phyloP scores from a whole-genome alignment of 805 yeast species.

The Wickerhamiella bombiphila region DNA sequence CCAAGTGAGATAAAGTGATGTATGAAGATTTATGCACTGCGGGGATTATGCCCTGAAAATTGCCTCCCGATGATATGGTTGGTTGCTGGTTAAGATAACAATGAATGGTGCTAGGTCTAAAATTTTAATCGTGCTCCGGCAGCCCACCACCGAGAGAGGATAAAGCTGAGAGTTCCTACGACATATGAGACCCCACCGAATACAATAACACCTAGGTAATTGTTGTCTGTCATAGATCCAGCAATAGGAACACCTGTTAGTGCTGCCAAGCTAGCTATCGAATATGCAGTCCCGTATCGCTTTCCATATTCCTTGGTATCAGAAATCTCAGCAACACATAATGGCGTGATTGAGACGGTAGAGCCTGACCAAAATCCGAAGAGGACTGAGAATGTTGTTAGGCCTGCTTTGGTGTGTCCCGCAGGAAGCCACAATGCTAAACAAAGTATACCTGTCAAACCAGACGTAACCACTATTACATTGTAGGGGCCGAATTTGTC shows the following conservation, averaged over 20 bases:
- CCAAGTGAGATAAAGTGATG: too few relatives aligned
- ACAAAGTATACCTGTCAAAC: conserved; percentile 28
- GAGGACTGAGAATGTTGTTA: conserved; percentile 38
- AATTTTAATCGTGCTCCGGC: conserved; percentile 16
- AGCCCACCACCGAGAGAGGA: conserved; percentile 19
- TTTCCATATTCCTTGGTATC: conserved; percentile 51
- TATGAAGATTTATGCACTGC: too few relatives aligned
- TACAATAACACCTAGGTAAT: conserved; percentile 22
- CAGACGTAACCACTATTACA: conserved; percentile 35
- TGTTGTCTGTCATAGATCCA: conserved; percentile 21
- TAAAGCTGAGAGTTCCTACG: conserved; percentile 17
- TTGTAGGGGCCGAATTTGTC: conserved; percentile 44
- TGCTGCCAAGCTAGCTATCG: conserved; percentile 27
- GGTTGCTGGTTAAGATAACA: too few relatives aligned
- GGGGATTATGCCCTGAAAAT: too few relatives aligned
- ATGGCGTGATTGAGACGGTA: conserved; percentile 51
- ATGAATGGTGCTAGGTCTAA: too few relatives aligned
- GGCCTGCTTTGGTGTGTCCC: conserved; percentile 28
- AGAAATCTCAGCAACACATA: conserved; percentile 50
- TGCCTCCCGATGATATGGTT: too few relatives aligned
- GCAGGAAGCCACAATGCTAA: conserved; percentile 56
- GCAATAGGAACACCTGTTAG: conserved; percentile 29
- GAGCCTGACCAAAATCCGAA: conserved; percentile 18
- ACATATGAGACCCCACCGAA: conserved; percentile 23
- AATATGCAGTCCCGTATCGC: conserved; percentile 53